Conservation (phyloP, 108 stramenopile species). For the Parietichytrium sp. region DNA sequence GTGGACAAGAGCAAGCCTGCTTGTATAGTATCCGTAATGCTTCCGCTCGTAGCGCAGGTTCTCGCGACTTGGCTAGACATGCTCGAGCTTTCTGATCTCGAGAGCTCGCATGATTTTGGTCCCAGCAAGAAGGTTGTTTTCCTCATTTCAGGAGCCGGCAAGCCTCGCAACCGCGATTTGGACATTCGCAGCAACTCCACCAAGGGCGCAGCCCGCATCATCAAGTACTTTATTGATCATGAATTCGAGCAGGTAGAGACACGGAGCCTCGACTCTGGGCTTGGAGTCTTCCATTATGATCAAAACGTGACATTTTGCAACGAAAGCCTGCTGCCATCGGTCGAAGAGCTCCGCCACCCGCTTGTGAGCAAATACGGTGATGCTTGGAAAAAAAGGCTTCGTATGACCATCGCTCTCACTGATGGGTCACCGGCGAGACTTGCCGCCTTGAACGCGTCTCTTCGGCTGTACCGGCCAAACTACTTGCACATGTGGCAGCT, state of each 20-base stretch:
- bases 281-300: constrained; percentile 91
- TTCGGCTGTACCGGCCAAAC: constrained; percentile 83
- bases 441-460: constrained; percentile 84
- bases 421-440: constrained; percentile 89
- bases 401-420: constrained; percentile 81
- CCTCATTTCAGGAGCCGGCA: constrained; percentile 38
- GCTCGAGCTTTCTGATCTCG: not conserved
- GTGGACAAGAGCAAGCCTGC: not conserved
- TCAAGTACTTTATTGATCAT: constrained; percentile 31
- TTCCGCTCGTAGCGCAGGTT: constrained; percentile 9
- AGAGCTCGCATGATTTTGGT: too few relatives aligned
- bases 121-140: not conserved
- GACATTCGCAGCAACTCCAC: constrained; percentile 41
- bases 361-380: constrained; percentile 61
- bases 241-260: not conserved
- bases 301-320: constrained; percentile 93
- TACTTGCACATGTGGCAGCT: constrained; percentile 92
- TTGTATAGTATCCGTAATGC: not conserved
- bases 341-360: constrained; percentile 80
- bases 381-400: constrained; percentile 78
- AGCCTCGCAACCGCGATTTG: not conserved
- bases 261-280: constrained; percentile 72
- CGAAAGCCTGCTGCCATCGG: constrained; percentile 75
- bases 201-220: constrained; percentile 12
- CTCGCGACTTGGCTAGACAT: not conserved